Evolutionary conservation across 306 rosid species (phyloP).

Genomic region (Prunus salicina): DNA sequence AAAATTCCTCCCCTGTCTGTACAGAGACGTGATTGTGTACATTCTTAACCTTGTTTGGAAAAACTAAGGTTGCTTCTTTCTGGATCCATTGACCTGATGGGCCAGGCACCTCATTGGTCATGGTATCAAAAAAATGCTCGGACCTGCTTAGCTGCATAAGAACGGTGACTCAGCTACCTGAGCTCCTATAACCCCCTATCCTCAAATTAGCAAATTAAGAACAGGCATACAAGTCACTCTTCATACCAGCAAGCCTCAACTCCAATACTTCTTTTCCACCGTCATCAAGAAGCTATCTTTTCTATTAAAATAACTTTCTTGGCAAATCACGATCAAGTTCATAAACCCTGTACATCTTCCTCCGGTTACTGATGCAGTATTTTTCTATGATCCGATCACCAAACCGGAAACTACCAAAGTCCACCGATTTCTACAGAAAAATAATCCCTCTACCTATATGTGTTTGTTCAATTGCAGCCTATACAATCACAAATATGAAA

Average conservation of each 20-base stretch:
- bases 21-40: slow-evolving; percentile 30
- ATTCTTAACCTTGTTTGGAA: slow-evolving; percentile 31
- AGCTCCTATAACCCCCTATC: slow-evolving; percentile 7
- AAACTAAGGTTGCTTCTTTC: slow-evolving; percentile 24
- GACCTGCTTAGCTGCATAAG: slow-evolving; percentile 46
- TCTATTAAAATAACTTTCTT: not conserved
- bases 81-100: slow-evolving; percentile 35
- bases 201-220: slow-evolving; percentile 12
- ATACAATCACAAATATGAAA: slow-evolving; percentile 8
- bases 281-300: slow-evolving; percentile 3
- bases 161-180: slow-evolving; percentile 20
- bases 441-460: slow-evolving; percentile 11
- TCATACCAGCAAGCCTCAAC: slow-evolving; percentile 24
- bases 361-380: not conserved
- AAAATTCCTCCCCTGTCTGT: slow-evolving; percentile 38
- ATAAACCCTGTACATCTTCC: not conserved
- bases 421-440: slow-evolving; percentile 12
- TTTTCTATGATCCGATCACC: slow-evolving; percentile 1
- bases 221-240: slow-evolving; percentile 1
- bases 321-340: not conserved
- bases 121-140: slow-evolving; percentile 34
- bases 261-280: slow-evolving; percentile 9
- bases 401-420: slow-evolving; percentile 11
- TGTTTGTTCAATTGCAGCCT: slow-evolving; percentile 22
- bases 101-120: slow-evolving; percentile 33